These are phyloP conservation scores for Backusella tuberculispora DNA, from an alignment of 192 early-diverging fungal genomes.

Conservation along the genomic window DNA sequence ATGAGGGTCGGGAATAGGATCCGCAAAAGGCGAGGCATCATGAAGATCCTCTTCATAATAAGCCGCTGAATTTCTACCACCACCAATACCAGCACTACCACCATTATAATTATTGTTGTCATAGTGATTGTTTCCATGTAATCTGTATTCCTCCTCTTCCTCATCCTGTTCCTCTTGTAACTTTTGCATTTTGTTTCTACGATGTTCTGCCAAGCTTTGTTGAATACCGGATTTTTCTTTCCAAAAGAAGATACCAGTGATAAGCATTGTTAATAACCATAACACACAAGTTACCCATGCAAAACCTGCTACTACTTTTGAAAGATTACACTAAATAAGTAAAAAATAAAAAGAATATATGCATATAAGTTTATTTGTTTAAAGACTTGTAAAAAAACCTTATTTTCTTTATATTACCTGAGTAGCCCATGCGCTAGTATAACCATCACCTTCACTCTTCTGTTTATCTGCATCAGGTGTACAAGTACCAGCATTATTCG, in stretches of 20 bases:
- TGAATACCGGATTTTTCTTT: slow-evolving; percentile 36
- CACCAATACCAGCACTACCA: background rate
- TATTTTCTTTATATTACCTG: slow-evolving; percentile 23
- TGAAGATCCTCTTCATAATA: slow-evolving; percentile 3
- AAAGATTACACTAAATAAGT: slow-evolving; percentile 36
- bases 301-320: slow-evolving; percentile 28
- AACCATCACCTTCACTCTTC: slow-evolving; percentile 22
- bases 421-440: slow-evolving; percentile 31
- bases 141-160: background rate
- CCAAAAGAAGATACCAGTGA: slow-evolving; percentile 30
- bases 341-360: background rate
- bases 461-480: slow-evolving; percentile 13
- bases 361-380: background rate
- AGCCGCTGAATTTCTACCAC: background rate
- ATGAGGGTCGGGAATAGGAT: background rate
- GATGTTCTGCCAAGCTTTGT: slow-evolving; percentile 29
- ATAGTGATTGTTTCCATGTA: background rate
- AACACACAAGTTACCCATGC: slow-evolving; percentile 36
- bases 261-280: slow-evolving; percentile 27
- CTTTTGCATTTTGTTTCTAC: slow-evolving; percentile 19
- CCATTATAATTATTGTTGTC: background rate
- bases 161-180: slow-evolving; percentile 1
- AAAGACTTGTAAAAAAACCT: too few species aligned
- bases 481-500: slow-evolving; percentile 29
- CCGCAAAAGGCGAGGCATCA: background rate